phyloP scores from a whole-genome alignment of 169 alveolate species.

The Plasmodium malariae region DNA sequence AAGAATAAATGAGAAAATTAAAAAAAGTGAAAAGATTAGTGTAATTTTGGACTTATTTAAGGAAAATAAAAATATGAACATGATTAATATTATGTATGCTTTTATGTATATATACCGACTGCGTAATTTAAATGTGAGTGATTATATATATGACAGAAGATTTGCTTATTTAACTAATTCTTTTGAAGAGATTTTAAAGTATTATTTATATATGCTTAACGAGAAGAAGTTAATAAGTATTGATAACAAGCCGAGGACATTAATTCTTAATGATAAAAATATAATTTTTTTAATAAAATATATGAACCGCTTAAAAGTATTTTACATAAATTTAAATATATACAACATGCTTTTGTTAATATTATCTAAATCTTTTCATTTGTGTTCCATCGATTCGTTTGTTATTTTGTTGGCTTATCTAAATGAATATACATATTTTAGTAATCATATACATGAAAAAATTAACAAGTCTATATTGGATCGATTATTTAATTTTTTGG shows the following conservation, averaged over 20 bases:
- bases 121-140: conserved; percentile 21
- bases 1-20: conserved; percentile 36
- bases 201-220: conserved; percentile 35
- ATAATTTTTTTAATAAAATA: conserved; percentile 42
- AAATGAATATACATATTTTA: conserved; percentile 49
- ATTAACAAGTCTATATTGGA: conserved; percentile 21
- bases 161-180: conserved; percentile 33
- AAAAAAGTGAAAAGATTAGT: conserved; percentile 31
- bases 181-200: conserved; percentile 36
- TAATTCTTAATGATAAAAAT: conserved; percentile 25
- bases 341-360: conserved; percentile 49
- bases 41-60: conserved; percentile 26
- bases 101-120: conserved; percentile 56
- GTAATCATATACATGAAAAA: conserved; percentile 31
- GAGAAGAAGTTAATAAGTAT: background rate
- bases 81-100: conserved; percentile 58
- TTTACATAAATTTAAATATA: conserved; percentile 54
- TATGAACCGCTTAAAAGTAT: conserved; percentile 59
- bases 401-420: conserved; percentile 31
- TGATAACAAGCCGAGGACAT: background rate
- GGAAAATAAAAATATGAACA: conserved; percentile 21
- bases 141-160: conserved; percentile 52
- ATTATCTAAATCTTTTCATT: conserved; percentile 26
- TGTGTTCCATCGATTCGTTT: conserved; percentile 10
- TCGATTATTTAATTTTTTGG: background rate